These are phyloP conservation scores for Lolium perenne DNA, from an alignment of 176 grass and related monocot species.

Conservation along the genomic window DNA sequence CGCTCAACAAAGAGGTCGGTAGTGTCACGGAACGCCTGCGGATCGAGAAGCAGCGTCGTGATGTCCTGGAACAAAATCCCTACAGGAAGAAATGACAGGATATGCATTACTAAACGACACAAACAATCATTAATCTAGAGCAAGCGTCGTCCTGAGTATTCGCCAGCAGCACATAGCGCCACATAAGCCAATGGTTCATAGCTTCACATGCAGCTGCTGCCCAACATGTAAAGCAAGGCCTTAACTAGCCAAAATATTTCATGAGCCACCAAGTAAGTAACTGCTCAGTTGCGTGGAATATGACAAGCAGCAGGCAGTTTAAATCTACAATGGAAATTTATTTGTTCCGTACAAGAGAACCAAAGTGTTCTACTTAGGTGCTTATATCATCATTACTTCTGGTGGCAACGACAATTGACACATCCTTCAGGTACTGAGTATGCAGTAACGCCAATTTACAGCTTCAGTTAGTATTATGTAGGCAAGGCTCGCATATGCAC, in stretches of 20 bases:
- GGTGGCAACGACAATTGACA: too few relatives aligned
- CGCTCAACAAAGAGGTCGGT: conserved; percentile 93
- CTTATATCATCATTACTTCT: too few relatives aligned
- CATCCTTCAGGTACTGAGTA: too few relatives aligned
- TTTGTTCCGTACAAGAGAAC: neutral
- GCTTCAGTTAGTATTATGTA: too few relatives aligned
- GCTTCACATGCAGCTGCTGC: neutral
- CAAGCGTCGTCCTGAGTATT: neutral
- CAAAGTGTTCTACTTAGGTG: too few relatives aligned
- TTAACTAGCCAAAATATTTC: neutral
- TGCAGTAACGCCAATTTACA: too few relatives aligned
- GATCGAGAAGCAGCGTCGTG: conserved; percentile 88
- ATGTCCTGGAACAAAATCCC: conserved; percentile 97
- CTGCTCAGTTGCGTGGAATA: neutral
- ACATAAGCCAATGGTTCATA: conserved; percentile 1
- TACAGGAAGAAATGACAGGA: neutral
- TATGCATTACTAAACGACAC: neutral
- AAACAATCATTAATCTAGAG: neutral
- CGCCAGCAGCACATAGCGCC: neutral
- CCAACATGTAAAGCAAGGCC: neutral
- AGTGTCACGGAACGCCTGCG: conserved; percentile 74
- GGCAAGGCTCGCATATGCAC: too few relatives aligned
- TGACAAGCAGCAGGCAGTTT: neutral
- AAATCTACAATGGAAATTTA: neutral
- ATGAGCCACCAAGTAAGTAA: neutral